Evolutionary conservation across 108 stramenopile genomes (phyloP).

Genomic region (Nannochloropsis salina): DNA sequence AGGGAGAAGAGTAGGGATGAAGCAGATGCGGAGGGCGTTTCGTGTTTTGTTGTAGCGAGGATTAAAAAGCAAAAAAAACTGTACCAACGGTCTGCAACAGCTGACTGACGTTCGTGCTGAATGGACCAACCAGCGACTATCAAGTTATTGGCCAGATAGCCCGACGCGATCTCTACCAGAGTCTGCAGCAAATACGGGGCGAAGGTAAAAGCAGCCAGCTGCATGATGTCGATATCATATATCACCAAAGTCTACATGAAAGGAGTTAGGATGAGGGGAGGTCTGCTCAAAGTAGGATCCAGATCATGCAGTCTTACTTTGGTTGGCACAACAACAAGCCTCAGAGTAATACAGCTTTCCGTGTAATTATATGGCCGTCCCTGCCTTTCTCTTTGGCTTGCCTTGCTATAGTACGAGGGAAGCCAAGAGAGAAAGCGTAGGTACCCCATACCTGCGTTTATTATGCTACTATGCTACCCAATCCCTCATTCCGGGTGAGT

Average conservation of each 20-base stretch:
- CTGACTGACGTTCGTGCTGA: constrained; percentile 27
- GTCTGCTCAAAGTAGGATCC: too few species aligned
- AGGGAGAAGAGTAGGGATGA: constrained; percentile 14
- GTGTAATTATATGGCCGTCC: too few species aligned
- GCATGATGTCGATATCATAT: constrained; percentile 1
- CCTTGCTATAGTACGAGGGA: constrained; percentile 25
- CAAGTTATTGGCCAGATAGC: constrained; percentile 24
- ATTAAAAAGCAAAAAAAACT: constrained; percentile 22
- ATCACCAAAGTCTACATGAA: constrained; percentile 32
- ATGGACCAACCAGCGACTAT: constrained; percentile 24
- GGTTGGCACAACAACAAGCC: too few species aligned
- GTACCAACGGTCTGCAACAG: constrained; percentile 27
- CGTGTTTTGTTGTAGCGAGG: constrained; percentile 9
- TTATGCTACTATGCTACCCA: constrained; percentile 41
- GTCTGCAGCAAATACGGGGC: constrained; percentile 34
- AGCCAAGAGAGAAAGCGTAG: constrained; percentile 37
- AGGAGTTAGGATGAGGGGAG: too few species aligned
- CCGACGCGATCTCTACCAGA: constrained; percentile 24
- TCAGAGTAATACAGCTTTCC: too few species aligned
- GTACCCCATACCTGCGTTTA: constrained; percentile 47
- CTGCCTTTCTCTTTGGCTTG: not conserved
- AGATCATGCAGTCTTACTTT: too few species aligned
- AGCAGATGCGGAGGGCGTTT: not conserved
- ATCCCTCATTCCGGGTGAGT: constrained; percentile 16
- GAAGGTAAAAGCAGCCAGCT: constrained; percentile 22